phyloP scores from a whole-genome alignment of 2,329 filamentous ascomycete species.

The Neofusicoccum kwambonambiense region DNA sequence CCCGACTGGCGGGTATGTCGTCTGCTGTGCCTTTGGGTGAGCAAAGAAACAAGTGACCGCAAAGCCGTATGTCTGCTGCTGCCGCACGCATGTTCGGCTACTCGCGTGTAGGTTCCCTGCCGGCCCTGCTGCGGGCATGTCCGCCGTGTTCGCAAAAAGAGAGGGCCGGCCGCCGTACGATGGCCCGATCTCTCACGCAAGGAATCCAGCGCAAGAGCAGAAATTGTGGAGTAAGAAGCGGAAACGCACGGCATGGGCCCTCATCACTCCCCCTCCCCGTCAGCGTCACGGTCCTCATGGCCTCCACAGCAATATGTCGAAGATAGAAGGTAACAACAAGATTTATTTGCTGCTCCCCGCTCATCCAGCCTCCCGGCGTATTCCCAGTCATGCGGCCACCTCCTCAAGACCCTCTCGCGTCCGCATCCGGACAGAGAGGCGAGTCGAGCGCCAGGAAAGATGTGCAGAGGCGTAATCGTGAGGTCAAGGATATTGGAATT shows the following conservation, averaged over 20 bases:
- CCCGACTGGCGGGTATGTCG: not conserved
- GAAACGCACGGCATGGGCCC: not conserved
- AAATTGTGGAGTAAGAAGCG: constrained; percentile 2
- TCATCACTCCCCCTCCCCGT: not conserved
- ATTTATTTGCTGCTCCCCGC: not conserved
- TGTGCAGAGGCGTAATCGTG: not conserved
- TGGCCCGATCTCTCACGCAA: not conserved
- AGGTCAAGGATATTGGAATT: not conserved
- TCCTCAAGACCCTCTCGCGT: not conserved
- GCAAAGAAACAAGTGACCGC: not conserved
- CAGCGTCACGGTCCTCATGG: not conserved
- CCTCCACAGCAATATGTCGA: constrained; percentile 8
- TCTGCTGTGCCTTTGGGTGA: not conserved
- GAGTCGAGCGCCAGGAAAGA: too few species aligned
- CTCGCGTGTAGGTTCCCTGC: not conserved
- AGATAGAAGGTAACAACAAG: not conserved
- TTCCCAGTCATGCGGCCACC: not conserved
- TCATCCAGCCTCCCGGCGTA: not conserved
- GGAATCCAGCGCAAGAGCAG: not conserved
- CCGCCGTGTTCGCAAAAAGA: not conserved
- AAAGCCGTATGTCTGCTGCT: not conserved
- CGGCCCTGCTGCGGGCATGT: not conserved
- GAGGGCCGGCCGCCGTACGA: not conserved
- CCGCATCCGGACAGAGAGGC: too few species aligned
- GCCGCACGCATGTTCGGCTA: not conserved